These are phyloP conservation scores for Yamadazyma atlantica DNA, from an alignment of 1,139 yeast genomes.

Conservation along the genomic window DNA sequence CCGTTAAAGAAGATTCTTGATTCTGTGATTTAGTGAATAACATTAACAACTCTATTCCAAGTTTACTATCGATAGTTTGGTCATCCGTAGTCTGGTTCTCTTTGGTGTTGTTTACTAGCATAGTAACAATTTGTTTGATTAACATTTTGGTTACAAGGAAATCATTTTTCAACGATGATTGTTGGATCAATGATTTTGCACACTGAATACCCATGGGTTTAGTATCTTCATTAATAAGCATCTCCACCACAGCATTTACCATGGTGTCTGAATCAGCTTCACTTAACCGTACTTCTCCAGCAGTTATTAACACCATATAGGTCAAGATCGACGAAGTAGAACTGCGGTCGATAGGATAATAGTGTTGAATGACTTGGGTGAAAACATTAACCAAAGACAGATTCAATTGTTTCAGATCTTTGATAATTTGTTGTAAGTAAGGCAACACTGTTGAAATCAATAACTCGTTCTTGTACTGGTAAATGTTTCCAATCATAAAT, in stretches of 20 bases:
- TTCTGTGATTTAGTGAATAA: slow-evolving; percentile 40
- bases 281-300: slow-evolving; percentile 44
- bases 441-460: slow-evolving; percentile 57
- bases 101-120: slow-evolving; percentile 5
- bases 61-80: slow-evolving; percentile 30
- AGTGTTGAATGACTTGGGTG: slow-evolving; percentile 31
- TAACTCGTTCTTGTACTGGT: slow-evolving; percentile 46
- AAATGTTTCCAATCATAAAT: slow-evolving; percentile 60
- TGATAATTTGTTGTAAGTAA: slow-evolving; percentile 50
- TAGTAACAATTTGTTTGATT: slow-evolving; percentile 13
- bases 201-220: slow-evolving; percentile 56
- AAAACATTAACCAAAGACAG: slow-evolving; percentile 36
- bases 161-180: slow-evolving; percentile 25
- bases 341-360: slow-evolving; percentile 22
- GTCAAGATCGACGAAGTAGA: slow-evolving; percentile 53
- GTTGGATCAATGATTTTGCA: slow-evolving; percentile 52
- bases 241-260: slow-evolving; percentile 34
- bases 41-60: slow-evolving; percentile 56
- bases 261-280: slow-evolving; percentile 31
- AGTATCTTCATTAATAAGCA: slow-evolving; percentile 27
- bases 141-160: slow-evolving; percentile 26
- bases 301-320: slow-evolving; percentile 58
- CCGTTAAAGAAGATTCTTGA: slow-evolving; percentile 25
- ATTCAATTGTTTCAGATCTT: slow-evolving; percentile 27
- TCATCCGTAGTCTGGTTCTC: too few species aligned